phyloP scores from a whole-genome alignment of 1,139 yeast species.

The Debaryomycetaceae sp. region DNA sequence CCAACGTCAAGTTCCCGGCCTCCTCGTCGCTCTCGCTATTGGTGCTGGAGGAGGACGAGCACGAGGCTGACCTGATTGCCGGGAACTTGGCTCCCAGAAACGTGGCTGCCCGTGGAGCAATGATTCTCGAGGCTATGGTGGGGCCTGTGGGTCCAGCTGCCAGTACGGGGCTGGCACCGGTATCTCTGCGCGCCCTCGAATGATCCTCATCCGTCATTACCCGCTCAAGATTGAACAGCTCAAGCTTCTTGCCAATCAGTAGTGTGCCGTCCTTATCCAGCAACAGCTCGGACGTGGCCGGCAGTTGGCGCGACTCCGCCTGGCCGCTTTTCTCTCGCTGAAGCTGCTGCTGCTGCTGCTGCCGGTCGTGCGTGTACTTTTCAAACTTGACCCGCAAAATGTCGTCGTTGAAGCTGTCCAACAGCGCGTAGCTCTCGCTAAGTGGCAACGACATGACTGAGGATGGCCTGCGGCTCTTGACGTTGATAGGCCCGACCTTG shows the following conservation, averaged over 20 bases:
- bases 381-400: constrained; percentile 26
- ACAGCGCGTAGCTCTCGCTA: constrained; percentile 66
- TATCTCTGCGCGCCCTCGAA: neutral
- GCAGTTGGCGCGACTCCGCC: neutral
- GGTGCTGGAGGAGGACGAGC: constrained; percentile 7
- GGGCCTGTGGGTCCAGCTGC: constrained; percentile 2
- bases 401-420: constrained; percentile 64
- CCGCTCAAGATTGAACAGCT: constrained; percentile 24
- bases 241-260: constrained; percentile 22
- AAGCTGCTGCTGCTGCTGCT: neutral
- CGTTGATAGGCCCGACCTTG: constrained; percentile 26
- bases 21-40: constrained; percentile 21
- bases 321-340: constrained; percentile 1
- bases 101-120: constrained; percentile 1
- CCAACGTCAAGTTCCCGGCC: constrained; percentile 42
- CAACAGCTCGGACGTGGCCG: neutral
- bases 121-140: constrained; percentile 8
- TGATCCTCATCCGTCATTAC: constrained; percentile 18
- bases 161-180: neutral
- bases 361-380: constrained; percentile 12
- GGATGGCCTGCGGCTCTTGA: constrained; percentile 16
- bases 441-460: constrained; percentile 46
- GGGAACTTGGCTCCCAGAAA: constrained; percentile 2
- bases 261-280: constrained; percentile 22
- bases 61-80: constrained; percentile 6